Evolutionary conservation across 352 stramenopile genomes (phyloP).

Genomic region (Globisporangium paddicum): DNA sequence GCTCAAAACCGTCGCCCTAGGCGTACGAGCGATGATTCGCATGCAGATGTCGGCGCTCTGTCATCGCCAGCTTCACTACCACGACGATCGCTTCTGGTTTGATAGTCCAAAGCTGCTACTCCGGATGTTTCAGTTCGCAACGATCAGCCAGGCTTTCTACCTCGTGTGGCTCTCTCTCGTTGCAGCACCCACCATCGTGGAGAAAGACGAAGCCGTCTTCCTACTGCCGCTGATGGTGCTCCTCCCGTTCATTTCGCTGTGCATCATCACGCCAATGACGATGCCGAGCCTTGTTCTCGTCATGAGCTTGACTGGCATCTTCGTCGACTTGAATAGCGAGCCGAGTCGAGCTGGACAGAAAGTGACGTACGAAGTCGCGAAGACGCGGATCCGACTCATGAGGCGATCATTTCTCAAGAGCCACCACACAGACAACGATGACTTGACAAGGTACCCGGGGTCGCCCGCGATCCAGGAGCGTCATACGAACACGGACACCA

Average conservation of each 20-base stretch:
- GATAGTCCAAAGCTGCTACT: conserved; percentile 63
- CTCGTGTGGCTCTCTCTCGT: conserved; percentile 84
- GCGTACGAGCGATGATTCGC: conserved; percentile 65
- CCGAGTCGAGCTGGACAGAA: conserved; percentile 10
- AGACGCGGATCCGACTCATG: conserved; percentile 66
- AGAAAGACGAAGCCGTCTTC: conserved; percentile 17
- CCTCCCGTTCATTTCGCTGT: conserved; percentile 59
- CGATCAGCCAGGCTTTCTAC: conserved; percentile 84
- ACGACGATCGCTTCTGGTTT: conserved; percentile 85
- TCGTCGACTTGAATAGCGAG: conserved; percentile 68
- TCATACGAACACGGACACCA: not conserved
- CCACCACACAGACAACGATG: conserved; percentile 44
- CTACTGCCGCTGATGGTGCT: conserved; percentile 61
- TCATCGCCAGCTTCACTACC: conserved; percentile 74
- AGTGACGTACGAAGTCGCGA: conserved; percentile 40
- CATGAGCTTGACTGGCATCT: conserved; percentile 85
- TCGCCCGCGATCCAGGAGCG: not conserved
- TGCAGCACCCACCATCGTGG: conserved; percentile 37
- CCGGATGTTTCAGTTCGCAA: conserved; percentile 81
- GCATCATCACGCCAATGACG: conserved; percentile 78
- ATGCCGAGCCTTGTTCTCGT: conserved; percentile 86
- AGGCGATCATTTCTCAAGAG: conserved; percentile 65
- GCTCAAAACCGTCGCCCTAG: conserved; percentile 54
- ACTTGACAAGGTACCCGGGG: not conserved
- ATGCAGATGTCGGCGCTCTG: conserved; percentile 89